Percentiles rank a stretch among this genome's conserved stretches.
These are phyloP conservation scores for Tylopilus balloui DNA, from an alignment of 768 basidiomycete genomes.

Conservation along the genomic window DNA sequence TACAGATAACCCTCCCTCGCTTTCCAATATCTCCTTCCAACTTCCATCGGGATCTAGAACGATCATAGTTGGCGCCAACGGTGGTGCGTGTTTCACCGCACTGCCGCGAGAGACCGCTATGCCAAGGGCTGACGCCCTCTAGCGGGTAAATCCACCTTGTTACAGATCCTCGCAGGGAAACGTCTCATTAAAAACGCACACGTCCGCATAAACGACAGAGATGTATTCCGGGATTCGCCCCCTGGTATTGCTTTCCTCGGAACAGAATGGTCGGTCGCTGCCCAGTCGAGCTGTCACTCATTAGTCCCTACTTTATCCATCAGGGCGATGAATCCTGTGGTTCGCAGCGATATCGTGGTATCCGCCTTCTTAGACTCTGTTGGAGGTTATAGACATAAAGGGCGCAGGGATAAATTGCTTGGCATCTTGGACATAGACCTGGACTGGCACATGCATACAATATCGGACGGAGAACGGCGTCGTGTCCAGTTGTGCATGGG, in stretches of 20 bases:
- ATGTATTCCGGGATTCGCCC: constrained; percentile 88
- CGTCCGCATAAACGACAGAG: constrained; percentile 69
- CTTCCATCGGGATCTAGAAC: constrained; percentile 77
- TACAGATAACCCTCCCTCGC: constrained; percentile 42
- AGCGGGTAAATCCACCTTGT: constrained; percentile 95
- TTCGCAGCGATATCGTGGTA: constrained; percentile 87
- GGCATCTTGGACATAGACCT: constrained; percentile 93
- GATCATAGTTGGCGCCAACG: constrained; percentile 89
- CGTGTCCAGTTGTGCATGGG: constrained; percentile 94
- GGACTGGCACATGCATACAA: constrained; percentile 93
- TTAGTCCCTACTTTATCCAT: neutral
- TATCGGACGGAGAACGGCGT: constrained; percentile 94
- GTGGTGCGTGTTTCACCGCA: constrained; percentile 51
- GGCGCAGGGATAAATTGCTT: constrained; percentile 77
- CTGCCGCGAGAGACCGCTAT: neutral
- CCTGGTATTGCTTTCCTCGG: constrained; percentile 82
- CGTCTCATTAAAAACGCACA: constrained; percentile 62
- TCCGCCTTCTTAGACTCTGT: constrained; percentile 96
- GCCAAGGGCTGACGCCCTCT: constrained; percentile 1
- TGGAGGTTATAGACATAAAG: constrained; percentile 92
- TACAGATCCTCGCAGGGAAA: constrained; percentile 93
- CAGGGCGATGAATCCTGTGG: constrained; percentile 98
- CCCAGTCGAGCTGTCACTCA: neutral
- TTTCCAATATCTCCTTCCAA: constrained; percentile 59
- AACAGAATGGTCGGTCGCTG: constrained; percentile 76